These are phyloP conservation scores for Schwanniomyces etchellsii DNA, from an alignment of 1,139 yeast genomes.

Conservation along the genomic window DNA sequence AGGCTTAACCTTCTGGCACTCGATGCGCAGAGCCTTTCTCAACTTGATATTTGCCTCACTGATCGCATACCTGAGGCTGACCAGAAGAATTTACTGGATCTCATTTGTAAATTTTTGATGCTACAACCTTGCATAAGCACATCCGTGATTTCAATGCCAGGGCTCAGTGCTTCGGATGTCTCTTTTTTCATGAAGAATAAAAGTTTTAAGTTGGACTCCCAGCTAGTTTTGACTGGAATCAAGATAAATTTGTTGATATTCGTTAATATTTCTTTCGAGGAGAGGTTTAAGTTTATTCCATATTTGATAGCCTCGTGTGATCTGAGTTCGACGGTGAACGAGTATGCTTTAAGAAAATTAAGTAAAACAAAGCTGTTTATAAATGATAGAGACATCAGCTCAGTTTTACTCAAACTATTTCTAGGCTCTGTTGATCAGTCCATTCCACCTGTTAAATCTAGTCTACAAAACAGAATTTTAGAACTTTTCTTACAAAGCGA, in stretches of 20 bases:
- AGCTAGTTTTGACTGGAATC: conserved; percentile 39
- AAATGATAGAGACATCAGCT: no score
- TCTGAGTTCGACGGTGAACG: conserved; percentile 46
- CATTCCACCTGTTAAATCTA: conserved; percentile 48
- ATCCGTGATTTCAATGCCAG: conserved; percentile 44
- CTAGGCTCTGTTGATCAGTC: conserved; percentile 35
- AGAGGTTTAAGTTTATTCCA: conserved; percentile 31
- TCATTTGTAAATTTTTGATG: conserved; percentile 52
- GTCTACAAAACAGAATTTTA: conserved; percentile 56
- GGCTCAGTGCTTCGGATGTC: conserved; percentile 51
- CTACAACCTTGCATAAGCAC: conserved; percentile 37
- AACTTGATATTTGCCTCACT: background rate
- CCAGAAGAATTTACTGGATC: conserved; percentile 24
- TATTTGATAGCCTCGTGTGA: conserved; percentile 65
- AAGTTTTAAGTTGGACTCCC: conserved; percentile 50
- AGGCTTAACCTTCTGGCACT: conserved; percentile 44
- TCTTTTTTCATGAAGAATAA: conserved; percentile 63
- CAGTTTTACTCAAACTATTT: conserved; percentile 39
- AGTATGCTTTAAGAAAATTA: conserved; percentile 44
- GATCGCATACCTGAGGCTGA: background rate
- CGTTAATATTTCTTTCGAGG: conserved; percentile 33
- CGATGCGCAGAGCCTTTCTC: background rate
- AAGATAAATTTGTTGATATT: conserved; percentile 36
- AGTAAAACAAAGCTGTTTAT: no score
- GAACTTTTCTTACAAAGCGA: conserved; percentile 48